Evolutionary conservation across 2,329 filamentous ascomycete species (phyloP).

Genomic region (Clarireedia hainanense): DNA sequence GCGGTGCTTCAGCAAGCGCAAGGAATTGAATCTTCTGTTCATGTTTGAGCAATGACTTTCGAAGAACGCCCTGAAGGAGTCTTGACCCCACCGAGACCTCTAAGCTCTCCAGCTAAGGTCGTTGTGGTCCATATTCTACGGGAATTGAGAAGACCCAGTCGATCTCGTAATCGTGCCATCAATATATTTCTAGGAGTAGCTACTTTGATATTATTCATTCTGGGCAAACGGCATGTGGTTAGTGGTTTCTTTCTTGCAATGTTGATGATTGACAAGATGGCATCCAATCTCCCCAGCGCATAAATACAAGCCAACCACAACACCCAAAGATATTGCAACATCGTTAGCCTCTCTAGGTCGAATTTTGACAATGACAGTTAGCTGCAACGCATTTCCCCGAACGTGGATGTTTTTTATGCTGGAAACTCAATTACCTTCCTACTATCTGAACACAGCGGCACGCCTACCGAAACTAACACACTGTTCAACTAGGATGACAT

Average conservation of each 20-base stretch:
- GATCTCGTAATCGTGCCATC: slow-evolving; percentile 13
- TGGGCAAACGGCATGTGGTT: slow-evolving; percentile 9
- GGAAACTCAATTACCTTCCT: no score
- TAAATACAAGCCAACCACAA: background rate
- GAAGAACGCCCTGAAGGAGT: background rate
- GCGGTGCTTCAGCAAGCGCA: no score
- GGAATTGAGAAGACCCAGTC: slow-evolving; percentile 16
- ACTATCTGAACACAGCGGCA: no score
- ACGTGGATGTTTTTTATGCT: no score
- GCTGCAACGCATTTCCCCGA: no score
- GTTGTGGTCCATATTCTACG: slow-evolving; percentile 14
- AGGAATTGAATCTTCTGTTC: no score
- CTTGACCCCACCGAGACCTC: background rate
- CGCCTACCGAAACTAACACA: background rate
- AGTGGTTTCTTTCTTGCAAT: background rate
- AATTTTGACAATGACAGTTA: no score
- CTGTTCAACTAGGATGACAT: slow-evolving; percentile 10
- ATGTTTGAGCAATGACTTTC: background rate
- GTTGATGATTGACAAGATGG: background rate
- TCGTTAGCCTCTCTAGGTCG: no score
- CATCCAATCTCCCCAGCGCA: background rate
- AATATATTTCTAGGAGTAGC: slow-evolving; percentile 8
- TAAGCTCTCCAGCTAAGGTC: slow-evolving; percentile 10
- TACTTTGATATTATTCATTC: slow-evolving; percentile 11
- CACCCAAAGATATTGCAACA: background rate